A percentile compares a stretch with the other conserved stretches of the same genome.
Evolutionary conservation across 768 basidiomycete species (phyloP).

Genomic region (Tephrocybe sp.): DNA sequence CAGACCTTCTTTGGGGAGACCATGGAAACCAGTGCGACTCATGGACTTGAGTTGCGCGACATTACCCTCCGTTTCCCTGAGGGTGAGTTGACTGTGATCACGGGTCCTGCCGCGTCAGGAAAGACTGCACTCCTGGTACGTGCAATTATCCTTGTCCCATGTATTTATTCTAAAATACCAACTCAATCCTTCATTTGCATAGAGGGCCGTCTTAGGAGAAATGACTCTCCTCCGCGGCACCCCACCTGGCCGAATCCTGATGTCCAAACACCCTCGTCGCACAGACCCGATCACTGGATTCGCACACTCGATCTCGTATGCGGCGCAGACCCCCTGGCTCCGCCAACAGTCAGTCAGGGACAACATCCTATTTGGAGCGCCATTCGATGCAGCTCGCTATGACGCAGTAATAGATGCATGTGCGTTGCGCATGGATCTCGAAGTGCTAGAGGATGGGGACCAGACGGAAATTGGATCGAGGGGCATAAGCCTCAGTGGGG

Average conservation of each 20-base stretch:
- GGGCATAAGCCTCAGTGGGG: constrained; percentile 77
- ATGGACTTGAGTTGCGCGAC: constrained; percentile 65
- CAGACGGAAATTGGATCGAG: constrained; percentile 79
- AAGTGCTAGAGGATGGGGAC: constrained; percentile 85
- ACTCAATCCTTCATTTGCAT: not conserved
- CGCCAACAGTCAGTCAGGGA: constrained; percentile 72
- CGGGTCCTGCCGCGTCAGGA: constrained; percentile 78
- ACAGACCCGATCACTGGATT: constrained; percentile 55
- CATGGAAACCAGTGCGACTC: constrained; percentile 3
- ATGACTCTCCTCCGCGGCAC: constrained; percentile 44
- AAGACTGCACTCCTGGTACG: constrained; percentile 76
- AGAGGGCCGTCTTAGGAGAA: constrained; percentile 77
- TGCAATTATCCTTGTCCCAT: constrained; percentile 7
- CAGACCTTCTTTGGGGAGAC: not conserved
- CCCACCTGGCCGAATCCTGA: constrained; percentile 45
- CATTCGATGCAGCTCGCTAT: constrained; percentile 72
- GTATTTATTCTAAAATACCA: not conserved
- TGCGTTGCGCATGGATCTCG: constrained; percentile 77
- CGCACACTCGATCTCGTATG: constrained; percentile 66
- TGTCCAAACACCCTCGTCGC: constrained; percentile 60
- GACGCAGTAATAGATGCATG: constrained; percentile 79
- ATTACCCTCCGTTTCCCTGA: constrained; percentile 70
- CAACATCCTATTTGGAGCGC: constrained; percentile 79
- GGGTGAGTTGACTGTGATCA: constrained; percentile 66
- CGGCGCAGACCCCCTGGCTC: constrained; percentile 71